A percentile compares a stretch with the other conserved stretches of the same genome.
These are phyloP conservation scores for Pythium utonaiense DNA, from an alignment of 352 stramenopile genomes.

Conservation along the genomic window DNA sequence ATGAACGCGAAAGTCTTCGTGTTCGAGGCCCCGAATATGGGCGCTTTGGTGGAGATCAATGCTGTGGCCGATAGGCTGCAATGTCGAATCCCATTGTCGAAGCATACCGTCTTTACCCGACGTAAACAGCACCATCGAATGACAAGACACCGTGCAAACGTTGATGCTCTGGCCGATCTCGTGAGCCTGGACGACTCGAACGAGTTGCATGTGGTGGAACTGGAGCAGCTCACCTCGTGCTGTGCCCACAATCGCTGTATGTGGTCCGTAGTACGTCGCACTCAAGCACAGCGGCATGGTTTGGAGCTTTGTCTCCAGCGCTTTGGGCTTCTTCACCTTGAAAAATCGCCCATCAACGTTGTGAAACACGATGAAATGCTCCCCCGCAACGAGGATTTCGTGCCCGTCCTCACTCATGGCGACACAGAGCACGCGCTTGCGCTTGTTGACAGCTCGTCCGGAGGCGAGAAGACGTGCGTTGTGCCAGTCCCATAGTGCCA, in stretches of 20 bases:
- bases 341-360: constrained; percentile 53
- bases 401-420: constrained; percentile 66
- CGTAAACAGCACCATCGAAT: constrained; percentile 77
- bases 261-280: constrained; percentile 50
- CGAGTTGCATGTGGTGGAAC: constrained; percentile 59
- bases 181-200: constrained; percentile 60
- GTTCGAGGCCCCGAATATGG: constrained; percentile 21
- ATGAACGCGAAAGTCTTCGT: constrained; percentile 68
- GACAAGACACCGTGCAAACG: constrained; percentile 48
- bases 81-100: constrained; percentile 80
- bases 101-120: constrained; percentile 69
- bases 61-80: constrained; percentile 62
- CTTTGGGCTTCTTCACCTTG: constrained; percentile 62
- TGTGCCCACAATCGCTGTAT: constrained; percentile 62
- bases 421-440: constrained; percentile 48
- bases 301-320: constrained; percentile 34
- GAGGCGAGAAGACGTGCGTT: constrained; percentile 55
- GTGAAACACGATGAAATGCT: constrained; percentile 64
- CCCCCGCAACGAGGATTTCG: constrained; percentile 59
- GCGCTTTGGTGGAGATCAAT: constrained; percentile 50
- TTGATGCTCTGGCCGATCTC: constrained; percentile 49
- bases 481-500: constrained; percentile 83
- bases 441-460: constrained; percentile 35
- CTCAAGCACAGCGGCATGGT: constrained; percentile 46
- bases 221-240: constrained; percentile 57